Conservation (phyloP, 2,329 filamentous ascomycete species). For the Botryotinia globosa region DNA sequence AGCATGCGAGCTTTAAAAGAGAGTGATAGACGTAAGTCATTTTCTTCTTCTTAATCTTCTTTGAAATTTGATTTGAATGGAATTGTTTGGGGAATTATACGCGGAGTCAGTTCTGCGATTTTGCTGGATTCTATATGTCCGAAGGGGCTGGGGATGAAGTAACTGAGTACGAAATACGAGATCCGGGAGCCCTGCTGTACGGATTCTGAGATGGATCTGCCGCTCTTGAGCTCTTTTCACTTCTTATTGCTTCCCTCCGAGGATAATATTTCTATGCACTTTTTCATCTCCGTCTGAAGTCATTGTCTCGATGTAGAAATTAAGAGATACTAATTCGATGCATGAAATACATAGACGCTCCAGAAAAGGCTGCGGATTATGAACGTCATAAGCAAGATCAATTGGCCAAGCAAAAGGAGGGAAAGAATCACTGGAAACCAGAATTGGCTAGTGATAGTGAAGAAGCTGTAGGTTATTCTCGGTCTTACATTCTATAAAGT, state of each 20-base stretch:
- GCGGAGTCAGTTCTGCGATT: neutral
- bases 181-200: neutral
- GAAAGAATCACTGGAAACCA: conserved; percentile 72
- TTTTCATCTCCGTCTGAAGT: neutral
- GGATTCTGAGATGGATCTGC: neutral
- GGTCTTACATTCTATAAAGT: neutral
- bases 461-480: conserved; percentile 57
- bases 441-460: conserved; percentile 77
- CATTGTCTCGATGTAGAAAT: neutral
- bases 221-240: neutral
- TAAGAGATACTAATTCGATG: neutral
- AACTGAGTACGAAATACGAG: too few relatives aligned
- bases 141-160: neutral
- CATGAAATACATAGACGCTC: conserved; percentile 24
- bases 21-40: conserved; percentile 34
- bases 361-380: conserved; percentile 41
- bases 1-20: conserved; percentile 34
- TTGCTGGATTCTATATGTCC: neutral
- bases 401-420: conserved; percentile 64
- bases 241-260: accelerated
- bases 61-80: neutral
- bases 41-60: conserved; percentile 2
- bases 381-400: conserved; percentile 61
- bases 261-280: neutral
- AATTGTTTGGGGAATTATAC: neutral